Evolutionary conservation across 78 protist genomes (phyloP), one percentile per base, ranked within the genome.

Genomic region (Diacronema lutheri): DNA sequence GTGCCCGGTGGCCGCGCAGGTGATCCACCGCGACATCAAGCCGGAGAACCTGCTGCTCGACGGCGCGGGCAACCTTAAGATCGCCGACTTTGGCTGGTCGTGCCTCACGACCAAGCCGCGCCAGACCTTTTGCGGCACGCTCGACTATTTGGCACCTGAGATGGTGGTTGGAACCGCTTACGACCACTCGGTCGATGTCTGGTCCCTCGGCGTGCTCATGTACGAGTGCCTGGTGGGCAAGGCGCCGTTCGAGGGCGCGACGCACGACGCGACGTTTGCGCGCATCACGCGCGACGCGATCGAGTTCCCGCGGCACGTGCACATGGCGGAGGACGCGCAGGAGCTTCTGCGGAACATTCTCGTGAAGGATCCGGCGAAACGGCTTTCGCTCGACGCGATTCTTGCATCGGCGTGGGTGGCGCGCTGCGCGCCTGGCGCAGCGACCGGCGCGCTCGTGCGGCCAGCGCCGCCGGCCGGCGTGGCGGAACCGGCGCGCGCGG

Each of bases 21-120:
- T 97, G 21, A 95, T 98, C 33, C 99, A 98, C 87, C 86, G 99
- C 0, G 99, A 98, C 90, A 95, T 98, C 85, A 98, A 98, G 90
- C 98, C 99, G 14, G 99, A 97, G 46, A 97, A 97, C 79, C 88
- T 96, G 7, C 92, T 96, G 14, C 57, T 93, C 12, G 93, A 74
- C 76, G 33, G 11, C 23, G n/a, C 89, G 33, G 97, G 94, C 13
- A 93, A 95, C 31, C 73, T 98, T 35, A 97, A 97, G 90, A 88
- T 98, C 40, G 99, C 98, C 2, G 99, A 98, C 81, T 98, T 98
- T 58, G 99, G 99, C 66, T 61, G 66, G 66, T 26, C 33, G 12
- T 16, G 26, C 13, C 13, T 61, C 66, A 29, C 35, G 33, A 61
- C 11, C 13, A 21, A 29, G 31, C 81, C 78, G n/a, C 90, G 97